Evolutionary conservation across 805 yeast species (phyloP).

Genomic region (Yamadazyma sp.): DNA sequence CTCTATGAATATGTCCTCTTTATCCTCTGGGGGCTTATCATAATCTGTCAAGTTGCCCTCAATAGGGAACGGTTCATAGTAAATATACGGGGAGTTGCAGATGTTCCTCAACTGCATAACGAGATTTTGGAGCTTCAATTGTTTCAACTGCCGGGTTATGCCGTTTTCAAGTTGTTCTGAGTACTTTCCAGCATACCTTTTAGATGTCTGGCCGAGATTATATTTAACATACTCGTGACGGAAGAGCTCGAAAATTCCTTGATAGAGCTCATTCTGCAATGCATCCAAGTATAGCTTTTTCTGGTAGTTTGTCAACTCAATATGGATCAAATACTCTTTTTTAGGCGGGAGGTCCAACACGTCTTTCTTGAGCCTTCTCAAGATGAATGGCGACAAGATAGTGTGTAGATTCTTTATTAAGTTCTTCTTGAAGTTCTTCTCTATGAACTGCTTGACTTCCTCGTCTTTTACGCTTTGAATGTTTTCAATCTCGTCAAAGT

Average conservation of each 20-base stretch:
- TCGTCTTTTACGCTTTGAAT: slow-evolving; percentile 21
- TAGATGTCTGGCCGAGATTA: slow-evolving; percentile 24
- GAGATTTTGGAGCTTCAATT: slow-evolving; percentile 50
- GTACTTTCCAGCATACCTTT: slow-evolving; percentile 5
- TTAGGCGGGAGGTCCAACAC: slow-evolving; percentile 82
- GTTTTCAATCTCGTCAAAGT: slow-evolving; percentile 60
- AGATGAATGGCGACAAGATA: slow-evolving; percentile 81
- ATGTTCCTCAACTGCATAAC: slow-evolving; percentile 83
- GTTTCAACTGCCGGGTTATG: slow-evolving; percentile 9
- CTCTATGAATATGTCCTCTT: slow-evolving; percentile 29
- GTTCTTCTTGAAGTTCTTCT: slow-evolving; percentile 50
- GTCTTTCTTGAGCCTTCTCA: slow-evolving; percentile 76
- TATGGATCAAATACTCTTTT: slow-evolving; percentile 81
- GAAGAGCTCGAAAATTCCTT: slow-evolving; percentile 45
- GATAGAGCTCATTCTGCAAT: slow-evolving; percentile 44
- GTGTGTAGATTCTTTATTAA: slow-evolving; percentile 79
- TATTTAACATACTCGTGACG: slow-evolving; percentile 51
- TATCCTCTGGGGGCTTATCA: slow-evolving; percentile 12
- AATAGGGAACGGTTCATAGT: slow-evolving; percentile 70
- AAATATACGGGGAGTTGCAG: slow-evolving; percentile 83
- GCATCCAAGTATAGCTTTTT: slow-evolving; percentile 58
- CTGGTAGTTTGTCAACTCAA: slow-evolving; percentile 65
- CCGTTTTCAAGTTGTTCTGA: slow-evolving; percentile 4
- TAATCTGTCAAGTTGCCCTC: slow-evolving; percentile 26
- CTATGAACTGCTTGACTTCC: slow-evolving; percentile 52